phyloP scores from a whole-genome alignment of 2,329 filamentous ascomycete genomes.

The Hypocrella siamensis region DNA sequence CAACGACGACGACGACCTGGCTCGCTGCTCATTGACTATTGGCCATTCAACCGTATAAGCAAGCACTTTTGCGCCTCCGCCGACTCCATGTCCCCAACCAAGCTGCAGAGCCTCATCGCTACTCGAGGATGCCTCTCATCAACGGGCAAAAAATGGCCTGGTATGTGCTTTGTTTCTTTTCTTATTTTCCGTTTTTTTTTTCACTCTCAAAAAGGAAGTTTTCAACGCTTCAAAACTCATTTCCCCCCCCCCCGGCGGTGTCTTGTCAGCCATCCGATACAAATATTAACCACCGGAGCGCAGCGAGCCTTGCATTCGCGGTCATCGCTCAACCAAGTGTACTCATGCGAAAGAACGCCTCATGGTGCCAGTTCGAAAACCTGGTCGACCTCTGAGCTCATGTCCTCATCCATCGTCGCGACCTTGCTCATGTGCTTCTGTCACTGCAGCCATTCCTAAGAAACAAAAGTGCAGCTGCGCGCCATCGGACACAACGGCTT shows the following conservation, averaged over 20 bases:
- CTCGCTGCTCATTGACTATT: too few species aligned
- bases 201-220: too few species aligned
- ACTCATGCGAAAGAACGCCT: conserved; percentile 51
- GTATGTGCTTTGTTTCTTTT: conserved; percentile 27
- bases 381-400: conserved; percentile 52
- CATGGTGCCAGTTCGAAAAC: conserved; percentile 56
- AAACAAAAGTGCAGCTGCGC: conserved; percentile 41
- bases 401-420: conserved; percentile 51
- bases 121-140: conserved; percentile 46
- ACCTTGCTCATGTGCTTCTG: conserved; percentile 43
- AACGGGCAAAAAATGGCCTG: conserved; percentile 61
- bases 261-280: too few species aligned
- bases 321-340: conserved; percentile 62
- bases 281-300: not conserved
- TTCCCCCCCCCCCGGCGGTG: too few species aligned
- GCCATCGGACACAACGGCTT: conserved; percentile 10
- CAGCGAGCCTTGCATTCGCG: conserved; percentile 60
- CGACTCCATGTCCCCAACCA: not conserved
- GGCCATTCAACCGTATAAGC: too few species aligned
- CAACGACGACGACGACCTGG: too few species aligned
- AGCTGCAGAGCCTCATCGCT: not conserved
- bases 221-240: too few species aligned
- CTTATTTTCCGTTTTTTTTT: not conserved
- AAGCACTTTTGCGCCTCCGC: not conserved
- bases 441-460: conserved; percentile 49